Evolutionary conservation across 2,329 filamentous ascomycete genomes (phyloP), one percentile per base, ranked within the genome.

Genomic region (Hyphodiscus sp.): DNA sequence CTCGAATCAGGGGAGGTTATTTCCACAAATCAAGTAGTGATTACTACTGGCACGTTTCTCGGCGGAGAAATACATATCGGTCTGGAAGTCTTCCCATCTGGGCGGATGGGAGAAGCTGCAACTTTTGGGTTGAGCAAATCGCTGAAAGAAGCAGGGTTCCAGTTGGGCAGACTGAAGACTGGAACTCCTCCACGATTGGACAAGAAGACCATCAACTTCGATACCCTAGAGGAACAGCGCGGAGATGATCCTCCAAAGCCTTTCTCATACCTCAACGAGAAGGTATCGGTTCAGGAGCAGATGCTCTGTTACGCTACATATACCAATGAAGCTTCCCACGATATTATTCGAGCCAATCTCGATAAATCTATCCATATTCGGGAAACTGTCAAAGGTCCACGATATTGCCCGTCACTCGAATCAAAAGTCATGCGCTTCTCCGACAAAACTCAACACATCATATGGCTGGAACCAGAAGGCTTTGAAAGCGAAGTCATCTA

Each of bases 51-150:
- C 0, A 99, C 94, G 0, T 99, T 99, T 66, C 73, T 99, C 5
- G 87, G 92, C 11, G 94, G 91, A 18, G 94, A 99, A 70, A 99
- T 99, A 58, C 94, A 99, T 64, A 95, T 99, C 57, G 94, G 91
- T 0, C 74, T 97, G 8, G 81, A 95, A 50, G 80, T 79, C 2
- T 96, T 83, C 66, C 91, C 94, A 0, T 88, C 94, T 0, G 94
- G 94, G 1, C 83, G 94, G 9, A 91, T 99, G 76, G 94, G 92
- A 11, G 94, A 99, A 72, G 89, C 89, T 20, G 91, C 94, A 0
- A 96, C 94, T 0, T 90, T 90, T 65, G 92, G 92, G 0, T 73
- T 99, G 52, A 96, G 91, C 76, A 94, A 91, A 67, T 96, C 91
- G 3, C 75, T 99, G 43, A 81, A 80, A 56, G 87, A 92, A 50